phyloP scores from a whole-genome alignment of 2,329 filamentous ascomycete genomes.

The Coniochaeta prunicola region DNA sequence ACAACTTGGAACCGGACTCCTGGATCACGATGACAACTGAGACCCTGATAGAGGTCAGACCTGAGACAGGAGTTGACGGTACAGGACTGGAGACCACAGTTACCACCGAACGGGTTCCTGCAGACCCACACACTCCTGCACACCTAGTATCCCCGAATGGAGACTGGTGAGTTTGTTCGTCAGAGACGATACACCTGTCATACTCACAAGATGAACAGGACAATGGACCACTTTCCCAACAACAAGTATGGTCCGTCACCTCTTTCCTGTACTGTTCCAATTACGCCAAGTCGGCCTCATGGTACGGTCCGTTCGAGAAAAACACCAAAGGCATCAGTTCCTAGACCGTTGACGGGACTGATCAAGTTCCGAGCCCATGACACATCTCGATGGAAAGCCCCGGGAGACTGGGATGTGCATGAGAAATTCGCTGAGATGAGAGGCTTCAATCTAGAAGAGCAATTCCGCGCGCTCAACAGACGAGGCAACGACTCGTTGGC shows the following conservation, averaged over 20 bases:
- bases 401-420: conserved; percentile 5
- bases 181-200: not conserved
- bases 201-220: not conserved
- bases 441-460: conserved; percentile 4
- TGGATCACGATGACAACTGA: conserved; percentile 34
- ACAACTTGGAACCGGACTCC: conserved; percentile 32
- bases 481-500: not conserved
- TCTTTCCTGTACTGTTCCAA: too few species aligned
- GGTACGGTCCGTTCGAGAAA: not conserved
- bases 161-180: not conserved
- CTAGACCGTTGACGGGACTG: not conserved
- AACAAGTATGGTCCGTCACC: not conserved
- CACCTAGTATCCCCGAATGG: not conserved
- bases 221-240: not conserved
- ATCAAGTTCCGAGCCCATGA: not conserved
- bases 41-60: conserved; percentile 24
- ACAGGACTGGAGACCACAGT: conserved; percentile 29
- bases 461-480: conserved; percentile 2
- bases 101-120: not conserved
- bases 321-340: not conserved
- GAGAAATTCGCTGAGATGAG: not conserved
- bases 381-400: conserved; percentile 10
- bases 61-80: conserved; percentile 25
- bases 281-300: not conserved
- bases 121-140: conserved; percentile 2